phyloP scores from a whole-genome alignment of 495 filamentous ascomycete species.

The Bathelium albidoporum region DNA sequence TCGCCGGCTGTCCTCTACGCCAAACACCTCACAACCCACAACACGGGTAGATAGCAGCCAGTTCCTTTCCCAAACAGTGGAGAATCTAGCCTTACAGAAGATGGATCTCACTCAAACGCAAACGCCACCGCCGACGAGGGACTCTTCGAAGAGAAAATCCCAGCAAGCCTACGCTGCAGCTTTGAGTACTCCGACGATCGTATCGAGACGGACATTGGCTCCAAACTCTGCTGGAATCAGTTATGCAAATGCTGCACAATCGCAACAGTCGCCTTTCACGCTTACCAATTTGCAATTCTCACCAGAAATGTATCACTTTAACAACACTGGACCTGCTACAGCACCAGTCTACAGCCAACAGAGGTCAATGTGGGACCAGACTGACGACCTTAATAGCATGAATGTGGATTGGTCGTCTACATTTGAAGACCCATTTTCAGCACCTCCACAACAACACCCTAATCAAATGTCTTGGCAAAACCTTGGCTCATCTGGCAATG shows the following conservation, averaged over 20 bases:
- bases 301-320: slow-evolving; percentile 59
- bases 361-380: slow-evolving; percentile 66
- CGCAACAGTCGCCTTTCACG: slow-evolving; percentile 29
- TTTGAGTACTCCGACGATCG: slow-evolving; percentile 28
- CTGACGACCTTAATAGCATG: slow-evolving; percentile 22
- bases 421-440: slow-evolving; percentile 27
- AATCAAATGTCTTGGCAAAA: slow-evolving; percentile 7
- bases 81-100: slow-evolving; percentile 28
- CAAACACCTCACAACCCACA: slow-evolving; percentile 33
- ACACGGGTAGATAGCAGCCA: slow-evolving; percentile 39
- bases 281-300: slow-evolving; percentile 50
- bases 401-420: slow-evolving; percentile 21
- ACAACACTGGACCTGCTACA: slow-evolving; percentile 57
- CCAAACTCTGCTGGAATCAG: slow-evolving; percentile 37
- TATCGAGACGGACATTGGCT: slow-evolving; percentile 35
- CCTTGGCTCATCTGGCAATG: neutral
- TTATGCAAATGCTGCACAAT: slow-evolving; percentile 26
- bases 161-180: slow-evolving; percentile 26
- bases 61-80: slow-evolving; percentile 5
- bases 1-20: slow-evolving; percentile 46
- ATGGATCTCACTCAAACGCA: slow-evolving; percentile 47
- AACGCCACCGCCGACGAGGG: slow-evolving; percentile 56
- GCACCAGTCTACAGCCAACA: slow-evolving; percentile 57
- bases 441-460: slow-evolving; percentile 17
- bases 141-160: slow-evolving; percentile 34